Conservation (phyloP, 306 rosid genomes). For the Sindora glabra region DNA sequence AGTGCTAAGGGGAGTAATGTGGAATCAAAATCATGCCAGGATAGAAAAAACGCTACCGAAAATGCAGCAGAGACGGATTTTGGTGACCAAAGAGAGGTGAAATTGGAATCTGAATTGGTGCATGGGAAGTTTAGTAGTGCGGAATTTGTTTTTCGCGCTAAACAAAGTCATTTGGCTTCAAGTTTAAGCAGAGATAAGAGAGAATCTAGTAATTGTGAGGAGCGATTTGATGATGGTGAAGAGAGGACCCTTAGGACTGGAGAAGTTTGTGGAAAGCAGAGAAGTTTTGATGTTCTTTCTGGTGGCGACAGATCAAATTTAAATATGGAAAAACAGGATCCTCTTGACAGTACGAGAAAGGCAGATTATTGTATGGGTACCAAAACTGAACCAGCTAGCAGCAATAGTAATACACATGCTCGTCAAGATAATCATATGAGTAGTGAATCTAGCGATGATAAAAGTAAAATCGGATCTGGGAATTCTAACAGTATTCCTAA, state of each 20-base stretch:
- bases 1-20: slow-evolving; percentile 15
- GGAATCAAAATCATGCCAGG: slow-evolving; percentile 5
- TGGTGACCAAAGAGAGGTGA: slow-evolving; percentile 12
- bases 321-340: slow-evolving; percentile 23
- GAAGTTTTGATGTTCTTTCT: slow-evolving; percentile 12
- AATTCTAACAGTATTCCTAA: slow-evolving; percentile 11
- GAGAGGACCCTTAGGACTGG: slow-evolving; percentile 16
- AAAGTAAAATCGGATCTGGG: slow-evolving; percentile 6
- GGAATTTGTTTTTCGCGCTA: slow-evolving; percentile 31
- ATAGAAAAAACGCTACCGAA: slow-evolving; percentile 1
- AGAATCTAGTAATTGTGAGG: slow-evolving; percentile 11
- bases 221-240: slow-evolving; percentile 1
- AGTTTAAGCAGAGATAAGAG: slow-evolving; percentile 16
- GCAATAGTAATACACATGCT: background rate
- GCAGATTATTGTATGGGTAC: slow-evolving; percentile 11
- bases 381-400: slow-evolving; percentile 3
- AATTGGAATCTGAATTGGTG: slow-evolving; percentile 6
- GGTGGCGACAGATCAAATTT: slow-evolving; percentile 16
- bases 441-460: slow-evolving; percentile 9
- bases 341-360: slow-evolving; percentile 10
- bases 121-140: background rate
- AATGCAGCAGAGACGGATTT: slow-evolving; percentile 1
- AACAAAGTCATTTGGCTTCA: slow-evolving; percentile 11
- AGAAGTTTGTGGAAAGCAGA: slow-evolving; percentile 9
- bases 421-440: slow-evolving; percentile 6